Evolutionary conservation across 179 eudicot genomes (phyloP).

Genomic region (Pouteria campechiana): DNA sequence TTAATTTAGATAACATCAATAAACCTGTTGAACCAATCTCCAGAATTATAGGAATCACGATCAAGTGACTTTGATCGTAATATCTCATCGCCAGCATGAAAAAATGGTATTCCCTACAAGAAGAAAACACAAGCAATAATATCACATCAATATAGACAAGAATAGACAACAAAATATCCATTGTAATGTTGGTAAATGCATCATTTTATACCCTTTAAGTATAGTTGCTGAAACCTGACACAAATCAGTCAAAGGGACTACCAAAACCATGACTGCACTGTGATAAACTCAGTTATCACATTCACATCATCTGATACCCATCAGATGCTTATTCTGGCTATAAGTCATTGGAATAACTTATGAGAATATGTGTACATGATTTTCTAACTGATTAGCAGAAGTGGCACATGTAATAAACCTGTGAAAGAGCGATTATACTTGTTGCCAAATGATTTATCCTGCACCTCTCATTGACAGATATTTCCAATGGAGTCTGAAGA

Average conservation of each 20-base stretch:
- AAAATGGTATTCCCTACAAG: slow-evolving; percentile 82
- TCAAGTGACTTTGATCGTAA: slow-evolving; percentile 96
- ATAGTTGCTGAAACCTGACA: too few relatives aligned
- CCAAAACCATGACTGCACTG: too few relatives aligned
- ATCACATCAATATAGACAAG: background rate
- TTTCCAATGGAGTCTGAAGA: slow-evolving; percentile 54
- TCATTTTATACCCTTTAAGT: too few relatives aligned
- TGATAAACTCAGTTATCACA: too few relatives aligned
- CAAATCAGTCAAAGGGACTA: too few relatives aligned
- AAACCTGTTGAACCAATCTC: slow-evolving; percentile 99
- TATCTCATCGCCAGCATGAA: slow-evolving; percentile 96
- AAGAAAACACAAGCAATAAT: background rate
- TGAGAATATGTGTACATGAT: too few relatives aligned
- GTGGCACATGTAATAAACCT: slow-evolving; percentile 40
- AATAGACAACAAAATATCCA: too few relatives aligned
- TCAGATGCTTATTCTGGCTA: too few relatives aligned
- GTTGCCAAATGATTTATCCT: slow-evolving; percentile 87
- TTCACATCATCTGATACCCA: too few relatives aligned
- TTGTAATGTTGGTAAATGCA: too few relatives aligned
- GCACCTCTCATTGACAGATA: slow-evolving; percentile 80
- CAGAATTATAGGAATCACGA: slow-evolving; percentile 97
- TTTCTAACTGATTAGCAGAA: too few relatives aligned
- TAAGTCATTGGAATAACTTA: too few relatives aligned
- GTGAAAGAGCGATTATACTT: slow-evolving; percentile 86
- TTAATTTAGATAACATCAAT: background rate